Conservation (phyloP, 164 flowering plant genomes). For the Paratinospora sagittata region DNA sequence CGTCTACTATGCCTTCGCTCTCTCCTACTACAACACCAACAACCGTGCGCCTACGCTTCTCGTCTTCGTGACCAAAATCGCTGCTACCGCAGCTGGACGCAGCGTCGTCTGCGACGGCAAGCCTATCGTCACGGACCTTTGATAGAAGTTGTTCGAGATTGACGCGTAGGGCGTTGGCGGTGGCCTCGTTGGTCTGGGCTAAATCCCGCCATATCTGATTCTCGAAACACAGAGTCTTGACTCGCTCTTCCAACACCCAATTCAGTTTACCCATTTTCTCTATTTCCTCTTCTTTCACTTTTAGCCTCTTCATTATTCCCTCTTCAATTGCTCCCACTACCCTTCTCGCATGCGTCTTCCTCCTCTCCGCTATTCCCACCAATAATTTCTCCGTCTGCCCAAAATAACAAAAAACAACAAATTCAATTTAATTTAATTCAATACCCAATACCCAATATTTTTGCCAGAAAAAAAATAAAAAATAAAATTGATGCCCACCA, state of each 20-base stretch:
- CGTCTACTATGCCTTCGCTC: neutral
- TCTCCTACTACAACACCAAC: too few species aligned
- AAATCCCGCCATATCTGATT: constrained; percentile 71
- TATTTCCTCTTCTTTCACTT: constrained; percentile 58
- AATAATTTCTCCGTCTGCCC: constrained; percentile 57
- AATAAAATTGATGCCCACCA: too few species aligned
- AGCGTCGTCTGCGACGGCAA: constrained; percentile 23
- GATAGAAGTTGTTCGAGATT: constrained; percentile 57
- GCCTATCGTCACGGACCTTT: constrained; percentile 28
- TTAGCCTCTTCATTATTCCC: constrained; percentile 39
- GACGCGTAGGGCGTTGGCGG: constrained; percentile 49
- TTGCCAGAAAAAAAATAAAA: too few species aligned
- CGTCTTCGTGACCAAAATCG: constrained; percentile 12
- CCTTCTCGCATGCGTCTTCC: constrained; percentile 37
- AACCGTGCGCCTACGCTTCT: neutral
- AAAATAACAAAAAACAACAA: neutral
- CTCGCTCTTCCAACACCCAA: constrained; percentile 49
- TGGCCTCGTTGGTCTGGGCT: constrained; percentile 71
- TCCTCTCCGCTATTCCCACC: constrained; percentile 43
- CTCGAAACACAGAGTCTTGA: constrained; percentile 49
- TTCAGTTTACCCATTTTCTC: constrained; percentile 53
- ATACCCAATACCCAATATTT: too few species aligned
- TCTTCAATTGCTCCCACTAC: constrained; percentile 40
- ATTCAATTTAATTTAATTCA: neutral
- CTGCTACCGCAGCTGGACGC: constrained; percentile 24